Percentiles rank a stretch among this genome's conserved stretches.
phyloP scores from a whole-genome alignment of 495 filamentous ascomycete genomes.

The Xylaria flabelliformis region DNA sequence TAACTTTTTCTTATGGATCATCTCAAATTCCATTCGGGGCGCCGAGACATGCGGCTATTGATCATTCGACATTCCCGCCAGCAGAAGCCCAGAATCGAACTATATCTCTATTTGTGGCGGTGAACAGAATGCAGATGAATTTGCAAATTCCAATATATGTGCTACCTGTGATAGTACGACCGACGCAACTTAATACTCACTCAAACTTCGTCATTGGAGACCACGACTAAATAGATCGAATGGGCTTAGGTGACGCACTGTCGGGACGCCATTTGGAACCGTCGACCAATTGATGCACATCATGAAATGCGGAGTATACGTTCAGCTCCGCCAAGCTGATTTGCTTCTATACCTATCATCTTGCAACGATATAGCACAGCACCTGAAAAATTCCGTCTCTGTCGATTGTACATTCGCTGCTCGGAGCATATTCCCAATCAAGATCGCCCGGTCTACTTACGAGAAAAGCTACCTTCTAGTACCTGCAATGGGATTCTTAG shows the following conservation, averaged over 20 bases:
- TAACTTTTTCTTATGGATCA: neutral
- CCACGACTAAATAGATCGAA: neutral
- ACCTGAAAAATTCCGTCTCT: neutral
- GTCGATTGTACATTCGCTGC: neutral
- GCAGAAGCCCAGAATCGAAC: neutral
- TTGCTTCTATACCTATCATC: slow-evolving; percentile 12
- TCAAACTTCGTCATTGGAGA: neutral
- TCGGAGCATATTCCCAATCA: neutral
- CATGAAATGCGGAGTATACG: neutral
- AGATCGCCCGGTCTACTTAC: neutral
- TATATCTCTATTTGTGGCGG: neutral
- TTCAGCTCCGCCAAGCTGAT: neutral
- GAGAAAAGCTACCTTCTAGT: neutral
- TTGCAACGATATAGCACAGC: neutral
- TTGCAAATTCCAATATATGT: neutral
- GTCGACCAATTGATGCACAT: neutral
- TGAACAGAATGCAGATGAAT: neutral
- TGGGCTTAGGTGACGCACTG: neutral
- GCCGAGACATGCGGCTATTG: slow-evolving; percentile 6
- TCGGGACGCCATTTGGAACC: neutral
- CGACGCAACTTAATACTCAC: neutral
- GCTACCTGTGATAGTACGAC: no score
- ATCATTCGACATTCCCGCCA: neutral
- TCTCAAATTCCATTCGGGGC: neutral
- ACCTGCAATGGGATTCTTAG: neutral